Conservation (phyloP, 2,329 filamentous ascomycete genomes). For the Neofusicoccum parvum region DNA sequence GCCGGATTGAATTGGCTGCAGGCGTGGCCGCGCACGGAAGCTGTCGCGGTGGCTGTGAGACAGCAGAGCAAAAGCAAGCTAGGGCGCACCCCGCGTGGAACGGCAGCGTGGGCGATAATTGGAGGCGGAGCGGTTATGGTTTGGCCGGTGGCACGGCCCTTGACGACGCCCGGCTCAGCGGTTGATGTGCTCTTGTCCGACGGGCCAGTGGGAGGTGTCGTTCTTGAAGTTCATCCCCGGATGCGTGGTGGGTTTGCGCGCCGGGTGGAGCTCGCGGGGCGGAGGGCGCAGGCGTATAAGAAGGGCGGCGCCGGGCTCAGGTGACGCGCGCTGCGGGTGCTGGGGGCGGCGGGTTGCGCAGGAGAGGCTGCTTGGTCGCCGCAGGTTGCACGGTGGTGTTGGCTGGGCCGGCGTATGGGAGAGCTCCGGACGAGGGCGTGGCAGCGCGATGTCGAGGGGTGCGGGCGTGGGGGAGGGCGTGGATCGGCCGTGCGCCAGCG, state of each 20-base stretch:
- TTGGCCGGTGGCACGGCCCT: conserved; percentile 6
- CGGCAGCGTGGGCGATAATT: background rate
- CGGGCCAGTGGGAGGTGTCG: conserved; percentile 45
- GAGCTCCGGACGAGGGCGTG: background rate
- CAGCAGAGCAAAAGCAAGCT: conserved; percentile 18
- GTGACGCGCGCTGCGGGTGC: background rate
- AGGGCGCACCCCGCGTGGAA: conserved; percentile 2
- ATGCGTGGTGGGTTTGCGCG: background rate
- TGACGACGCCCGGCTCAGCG: conserved; percentile 31
- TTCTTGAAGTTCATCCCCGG: conserved; percentile 47
- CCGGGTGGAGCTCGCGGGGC: background rate
- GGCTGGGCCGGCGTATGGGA: background rate
- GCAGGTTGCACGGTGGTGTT: conserved; percentile 4
- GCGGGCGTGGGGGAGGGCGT: conserved; percentile 2
- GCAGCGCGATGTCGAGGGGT: background rate
- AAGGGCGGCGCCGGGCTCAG: conserved; percentile 13
- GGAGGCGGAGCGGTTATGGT: background rate
- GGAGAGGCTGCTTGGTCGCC: background rate
- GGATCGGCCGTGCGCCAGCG: background rate
- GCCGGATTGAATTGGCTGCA: conserved; percentile 16
- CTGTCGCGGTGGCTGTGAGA: background rate
- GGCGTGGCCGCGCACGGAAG: background rate
- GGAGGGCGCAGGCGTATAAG: background rate
- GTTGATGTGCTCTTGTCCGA: conserved; percentile 50
- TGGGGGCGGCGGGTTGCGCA: background rate